Base-by-base conservation (phyloP, 495 filamentous ascomycete species). In the Penicillium pancosmium region DNA sequence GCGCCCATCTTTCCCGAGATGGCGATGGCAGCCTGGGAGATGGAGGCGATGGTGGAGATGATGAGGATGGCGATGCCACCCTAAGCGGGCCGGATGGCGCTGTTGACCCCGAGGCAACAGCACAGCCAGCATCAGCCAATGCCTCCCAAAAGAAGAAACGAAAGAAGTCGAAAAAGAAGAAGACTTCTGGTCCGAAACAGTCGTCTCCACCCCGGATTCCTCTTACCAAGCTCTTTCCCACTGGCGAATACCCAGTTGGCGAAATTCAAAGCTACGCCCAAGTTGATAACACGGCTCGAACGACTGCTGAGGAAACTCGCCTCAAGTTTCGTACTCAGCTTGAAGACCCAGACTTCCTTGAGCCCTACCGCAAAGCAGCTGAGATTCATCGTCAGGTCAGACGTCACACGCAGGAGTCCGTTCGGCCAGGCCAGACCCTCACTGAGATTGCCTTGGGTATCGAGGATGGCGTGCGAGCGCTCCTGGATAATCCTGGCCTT, bases 371-470 rank as follows among this genome's bases (percentile, higher is more conserved):
- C 16, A 81, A 85, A 59, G 85, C 76, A 5, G 85, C 84, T 3
- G 85, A 87, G 61, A 71, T 82, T 11, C 92, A 97, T 67, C 88
- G 92, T 50, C 92, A 97, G 74, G 89, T 91, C 54, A 89, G 92
- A 64, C 85, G 89, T 66, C 91, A 87, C 81, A 91, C 87, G 10
- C 88, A 91, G 76, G 86, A 87, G 71, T 86, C 80, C 63, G 88
- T 91, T 71, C 89, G 90, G 75, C 92, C 92, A 4, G 92, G 92
- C 51, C 82, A 89, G 78, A 85, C 84, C 19, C 75, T 97, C 72
- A 91, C 82, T 15, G 86, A 91, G 62, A 90, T 97, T 65, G 90
- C 91, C 50, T 83, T 93, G 59, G 89, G 88, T 11, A 94, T 97
- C 55, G 92, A 97, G 69, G 86, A 94, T 69, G 82, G 87, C 47